Conservation (phyloP, 164 flowering plant species). For the Magnolia changhungtana region DNA sequence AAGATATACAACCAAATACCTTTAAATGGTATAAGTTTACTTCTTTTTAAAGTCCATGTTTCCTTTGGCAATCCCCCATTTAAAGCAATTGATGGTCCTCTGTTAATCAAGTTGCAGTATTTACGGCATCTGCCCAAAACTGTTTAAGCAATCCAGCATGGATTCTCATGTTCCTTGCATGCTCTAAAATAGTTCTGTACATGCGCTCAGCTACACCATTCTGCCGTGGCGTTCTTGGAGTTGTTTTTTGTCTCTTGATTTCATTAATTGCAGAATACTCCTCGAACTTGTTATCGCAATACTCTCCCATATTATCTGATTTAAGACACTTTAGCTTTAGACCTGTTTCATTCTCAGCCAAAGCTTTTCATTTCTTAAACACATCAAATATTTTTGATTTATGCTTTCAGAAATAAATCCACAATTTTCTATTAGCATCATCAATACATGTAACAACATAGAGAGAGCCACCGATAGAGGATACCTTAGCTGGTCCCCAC, state of each 20-base stretch:
- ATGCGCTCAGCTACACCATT: constrained; percentile 1
- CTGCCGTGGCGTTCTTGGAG: not conserved
- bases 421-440: not conserved
- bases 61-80: not conserved
- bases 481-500: not conserved
- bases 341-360: not conserved
- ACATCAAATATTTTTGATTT: not conserved
- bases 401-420: not conserved
- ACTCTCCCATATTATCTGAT: not conserved
- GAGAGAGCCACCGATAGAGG: not conserved
- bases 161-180: not conserved
- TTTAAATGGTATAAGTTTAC: not conserved
- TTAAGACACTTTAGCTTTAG: not conserved
- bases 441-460: constrained; percentile 9
- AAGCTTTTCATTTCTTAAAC: not conserved
- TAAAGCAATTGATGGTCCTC: not conserved
- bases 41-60: not conserved
- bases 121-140: not conserved
- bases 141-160: not conserved
- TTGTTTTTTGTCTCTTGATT: not conserved
- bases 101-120: not conserved
- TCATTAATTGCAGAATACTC: not conserved
- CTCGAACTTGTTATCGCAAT: not conserved
- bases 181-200: not conserved
- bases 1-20: not conserved